Evolutionary conservation across 257 asterid species (phyloP).

Genomic region (Cruciata laevipes): DNA sequence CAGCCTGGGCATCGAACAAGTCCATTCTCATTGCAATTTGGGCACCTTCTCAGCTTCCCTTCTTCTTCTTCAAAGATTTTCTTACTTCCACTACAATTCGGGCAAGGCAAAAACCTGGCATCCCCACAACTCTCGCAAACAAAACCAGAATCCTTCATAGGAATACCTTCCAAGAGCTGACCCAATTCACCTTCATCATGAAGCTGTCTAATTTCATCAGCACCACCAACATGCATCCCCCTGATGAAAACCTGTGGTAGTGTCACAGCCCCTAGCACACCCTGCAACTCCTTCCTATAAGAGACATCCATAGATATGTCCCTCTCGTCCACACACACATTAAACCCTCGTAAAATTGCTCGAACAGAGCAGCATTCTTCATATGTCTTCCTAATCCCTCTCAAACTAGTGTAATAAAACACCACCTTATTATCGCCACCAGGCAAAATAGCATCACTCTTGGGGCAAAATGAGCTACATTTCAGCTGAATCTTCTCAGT

Average conservation of each 20-base stretch:
- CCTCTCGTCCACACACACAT: conserved; percentile 72
- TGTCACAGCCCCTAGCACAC: conserved; percentile 42
- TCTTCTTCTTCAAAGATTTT: conserved; percentile 60
- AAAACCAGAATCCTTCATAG: conserved; percentile 36
- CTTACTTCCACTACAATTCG: conserved; percentile 71
- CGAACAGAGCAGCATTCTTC: conserved; percentile 73
- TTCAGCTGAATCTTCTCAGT: conserved; percentile 11
- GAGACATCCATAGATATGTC: conserved; percentile 89
- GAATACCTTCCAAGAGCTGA: conserved; percentile 56
- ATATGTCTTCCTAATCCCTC: conserved; percentile 78
- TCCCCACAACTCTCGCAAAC: conserved; percentile 87
- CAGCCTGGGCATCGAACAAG: conserved; percentile 67
- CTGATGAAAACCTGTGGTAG: conserved; percentile 66
- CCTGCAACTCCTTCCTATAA: conserved; percentile 62
- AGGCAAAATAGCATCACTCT: conserved; percentile 22
- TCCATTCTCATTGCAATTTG: conserved; percentile 81
- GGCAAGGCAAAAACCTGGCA: conserved; percentile 77
- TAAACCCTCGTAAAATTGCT: conserved; percentile 57
- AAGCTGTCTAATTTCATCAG: conserved; percentile 69
- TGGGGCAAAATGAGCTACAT: conserved; percentile 5
- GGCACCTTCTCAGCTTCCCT: conserved; percentile 51
- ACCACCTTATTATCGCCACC: conserved; percentile 52
- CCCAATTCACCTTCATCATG: conserved; percentile 68
- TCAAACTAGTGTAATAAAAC: conserved; percentile 68
- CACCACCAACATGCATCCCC: conserved; percentile 71